Percentiles rank a stretch among this genome's conserved stretches.
phyloP scores from a whole-genome alignment of 352 stramenopile species.

The Vaucheria bursata region DNA sequence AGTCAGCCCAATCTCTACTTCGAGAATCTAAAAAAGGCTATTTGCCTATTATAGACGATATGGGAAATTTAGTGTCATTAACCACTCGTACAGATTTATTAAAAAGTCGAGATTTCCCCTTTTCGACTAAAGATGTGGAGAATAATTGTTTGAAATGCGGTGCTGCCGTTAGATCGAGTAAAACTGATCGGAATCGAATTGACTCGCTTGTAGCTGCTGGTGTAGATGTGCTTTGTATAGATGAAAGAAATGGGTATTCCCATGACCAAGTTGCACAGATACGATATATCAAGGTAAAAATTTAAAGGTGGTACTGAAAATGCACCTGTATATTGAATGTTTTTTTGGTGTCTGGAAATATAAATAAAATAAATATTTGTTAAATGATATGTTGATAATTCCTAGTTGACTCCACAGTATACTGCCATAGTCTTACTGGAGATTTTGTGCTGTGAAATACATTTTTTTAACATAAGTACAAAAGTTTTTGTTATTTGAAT shows the following conservation, averaged over 20 bases:
- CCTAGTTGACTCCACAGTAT: too few species aligned
- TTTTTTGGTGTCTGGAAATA: slow-evolving; percentile 43
- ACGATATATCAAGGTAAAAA: slow-evolving; percentile 46
- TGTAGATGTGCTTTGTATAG: slow-evolving; percentile 43
- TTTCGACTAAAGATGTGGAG: slow-evolving; percentile 29
- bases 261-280: slow-evolving; percentile 27
- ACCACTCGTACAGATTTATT: slow-evolving; percentile 41
- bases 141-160: slow-evolving; percentile 19
- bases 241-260: slow-evolving; percentile 39
- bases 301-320: too few species aligned
- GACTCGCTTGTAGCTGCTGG: slow-evolving; percentile 39
- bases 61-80: slow-evolving; percentile 55
- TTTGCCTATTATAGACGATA: slow-evolving; percentile 37
- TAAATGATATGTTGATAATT: too few species aligned
- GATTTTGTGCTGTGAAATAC: too few species aligned
- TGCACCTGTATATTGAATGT: too few species aligned
- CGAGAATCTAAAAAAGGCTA: slow-evolving; percentile 43
- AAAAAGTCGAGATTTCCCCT: slow-evolving; percentile 35
- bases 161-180: slow-evolving; percentile 10
- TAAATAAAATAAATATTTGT: too few species aligned
- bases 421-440: too few species aligned
- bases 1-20: slow-evolving; percentile 93
- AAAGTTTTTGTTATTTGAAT: too few species aligned
- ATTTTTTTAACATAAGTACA: too few species aligned
- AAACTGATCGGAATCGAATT: slow-evolving; percentile 20